A percentile compares a stretch with the other conserved stretches of the same genome.
These are phyloP conservation scores for Aspergillus sp. DNA, from an alignment of 2,329 filamentous ascomycete genomes.

Conservation along the genomic window DNA sequence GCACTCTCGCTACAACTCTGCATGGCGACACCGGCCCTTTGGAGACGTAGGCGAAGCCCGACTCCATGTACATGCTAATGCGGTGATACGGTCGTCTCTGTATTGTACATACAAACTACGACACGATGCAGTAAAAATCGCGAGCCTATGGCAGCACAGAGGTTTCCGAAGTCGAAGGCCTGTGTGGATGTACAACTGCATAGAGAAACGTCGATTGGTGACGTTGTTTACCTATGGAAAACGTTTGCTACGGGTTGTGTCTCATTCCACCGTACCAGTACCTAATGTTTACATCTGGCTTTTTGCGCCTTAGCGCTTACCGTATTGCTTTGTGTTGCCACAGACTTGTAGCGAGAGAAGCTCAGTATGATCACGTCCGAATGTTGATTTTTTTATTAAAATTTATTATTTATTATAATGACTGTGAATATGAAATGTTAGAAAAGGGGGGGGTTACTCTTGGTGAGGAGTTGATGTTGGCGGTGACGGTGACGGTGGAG, in stretches of 20 bases:
- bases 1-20: neutral
- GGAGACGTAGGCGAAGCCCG: neutral
- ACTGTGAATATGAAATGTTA: neutral
- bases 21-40: neutral
- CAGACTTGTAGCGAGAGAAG: neutral
- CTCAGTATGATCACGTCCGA: neutral
- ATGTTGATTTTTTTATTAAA: neutral
- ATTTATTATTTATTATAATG: neutral
- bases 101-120: neutral
- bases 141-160: neutral
- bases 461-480: neutral
- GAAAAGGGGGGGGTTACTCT: neutral
- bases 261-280: neutral
- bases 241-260: neutral
- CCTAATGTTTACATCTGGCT: neutral
- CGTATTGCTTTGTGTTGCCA: neutral
- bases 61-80: neutral
- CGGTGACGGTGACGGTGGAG: neutral
- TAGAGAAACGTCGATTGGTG: neutral
- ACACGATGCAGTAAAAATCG: neutral
- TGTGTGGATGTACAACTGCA: neutral
- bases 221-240: neutral
- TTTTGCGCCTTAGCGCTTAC: neutral
- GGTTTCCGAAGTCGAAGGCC: neutral
- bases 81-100: neutral